phyloP scores from a whole-genome alignment of 768 basidiomycete genomes.

The Dioszegia hungarica region DNA sequence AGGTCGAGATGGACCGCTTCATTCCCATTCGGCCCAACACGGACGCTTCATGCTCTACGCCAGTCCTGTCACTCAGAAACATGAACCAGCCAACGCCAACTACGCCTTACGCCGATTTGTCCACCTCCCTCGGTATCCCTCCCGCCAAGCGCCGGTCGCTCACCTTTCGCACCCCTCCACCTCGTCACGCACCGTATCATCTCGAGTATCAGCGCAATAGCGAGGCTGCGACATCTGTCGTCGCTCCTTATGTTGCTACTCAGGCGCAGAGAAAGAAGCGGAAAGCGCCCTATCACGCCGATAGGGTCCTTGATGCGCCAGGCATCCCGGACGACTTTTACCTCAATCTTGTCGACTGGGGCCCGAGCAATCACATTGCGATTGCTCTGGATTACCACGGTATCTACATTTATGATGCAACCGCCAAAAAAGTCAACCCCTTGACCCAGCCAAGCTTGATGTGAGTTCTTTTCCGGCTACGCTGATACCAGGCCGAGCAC shows the following conservation, averaged over 20 bases:
- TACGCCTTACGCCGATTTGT: too few species aligned
- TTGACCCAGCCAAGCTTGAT: too few species aligned
- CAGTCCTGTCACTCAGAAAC: too few species aligned
- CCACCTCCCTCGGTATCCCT: neutral
- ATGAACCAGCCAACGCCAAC: too few species aligned
- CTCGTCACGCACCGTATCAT: neutral
- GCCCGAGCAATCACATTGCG: conserved; percentile 74
- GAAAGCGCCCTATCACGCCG: conserved; percentile 77
- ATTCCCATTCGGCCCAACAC: neutral
- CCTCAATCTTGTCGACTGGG: conserved; percentile 89
- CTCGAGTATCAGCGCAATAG: conserved; percentile 2
- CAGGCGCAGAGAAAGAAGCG: too few species aligned
- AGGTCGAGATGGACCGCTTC: neutral
- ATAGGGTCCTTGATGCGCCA: conserved; percentile 92
- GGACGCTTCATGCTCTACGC: too few species aligned
- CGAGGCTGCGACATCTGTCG: conserved; percentile 45
- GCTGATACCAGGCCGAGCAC: conserved; percentile 23
- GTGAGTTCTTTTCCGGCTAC: too few species aligned
- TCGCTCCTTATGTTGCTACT: too few species aligned
- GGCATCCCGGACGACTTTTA: conserved; percentile 87
- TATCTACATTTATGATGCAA: conserved; percentile 91
- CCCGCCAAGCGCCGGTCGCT: neutral
- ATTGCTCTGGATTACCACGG: conserved; percentile 72
- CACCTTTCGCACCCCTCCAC: neutral
- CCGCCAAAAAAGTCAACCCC: conserved; percentile 66